Evolutionary conservation across 2,329 filamentous ascomycete genomes (phyloP).

Genomic region (Pyrenophora teres): DNA sequence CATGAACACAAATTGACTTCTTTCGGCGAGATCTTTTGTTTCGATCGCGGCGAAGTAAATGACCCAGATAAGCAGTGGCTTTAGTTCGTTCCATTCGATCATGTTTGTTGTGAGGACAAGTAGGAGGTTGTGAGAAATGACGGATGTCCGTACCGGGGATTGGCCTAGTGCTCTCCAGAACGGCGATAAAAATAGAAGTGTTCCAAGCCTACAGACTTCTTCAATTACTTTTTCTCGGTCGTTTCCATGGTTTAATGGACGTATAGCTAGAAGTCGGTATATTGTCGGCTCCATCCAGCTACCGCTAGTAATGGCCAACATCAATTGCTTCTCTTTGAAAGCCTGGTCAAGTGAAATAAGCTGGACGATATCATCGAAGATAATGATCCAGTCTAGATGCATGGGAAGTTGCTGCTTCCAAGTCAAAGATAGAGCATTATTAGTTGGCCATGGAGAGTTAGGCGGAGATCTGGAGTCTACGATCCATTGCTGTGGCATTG

Average conservation of each 20-base stretch:
- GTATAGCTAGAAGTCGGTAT: slow-evolving; percentile 30
- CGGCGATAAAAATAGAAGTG: slow-evolving; percentile 34
- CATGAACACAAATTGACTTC: slow-evolving; percentile 35
- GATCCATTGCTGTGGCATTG: slow-evolving; percentile 31
- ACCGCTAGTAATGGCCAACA: slow-evolving; percentile 30
- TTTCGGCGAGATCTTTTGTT: slow-evolving; percentile 27
- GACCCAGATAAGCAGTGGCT: slow-evolving; percentile 33
- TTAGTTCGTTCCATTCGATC: slow-evolving; percentile 36
- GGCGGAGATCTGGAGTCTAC: slow-evolving; percentile 53
- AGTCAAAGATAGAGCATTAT: slow-evolving; percentile 59
- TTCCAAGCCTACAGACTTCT: slow-evolving; percentile 39
- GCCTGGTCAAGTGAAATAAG: slow-evolving; percentile 32
- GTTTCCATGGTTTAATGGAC: slow-evolving; percentile 24
- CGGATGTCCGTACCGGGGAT: slow-evolving; percentile 32
- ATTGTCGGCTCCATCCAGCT: slow-evolving; percentile 39
- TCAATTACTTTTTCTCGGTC: slow-evolving; percentile 27
- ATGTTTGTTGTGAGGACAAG: slow-evolving; percentile 26
- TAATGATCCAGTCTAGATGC: slow-evolving; percentile 31
- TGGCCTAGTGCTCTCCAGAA: slow-evolving; percentile 35
- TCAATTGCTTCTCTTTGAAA: slow-evolving; percentile 29
- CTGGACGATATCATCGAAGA: slow-evolving; percentile 37
- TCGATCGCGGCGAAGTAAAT: slow-evolving; percentile 37
- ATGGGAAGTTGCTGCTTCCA: slow-evolving; percentile 58
- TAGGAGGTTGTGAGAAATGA: slow-evolving; percentile 28
- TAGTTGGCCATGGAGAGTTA: slow-evolving; percentile 61